These are phyloP conservation scores for Marchantia paleacea DNA, from an alignment of 225 moss, liverwort and hornwort species.

Conservation along the genomic window DNA sequence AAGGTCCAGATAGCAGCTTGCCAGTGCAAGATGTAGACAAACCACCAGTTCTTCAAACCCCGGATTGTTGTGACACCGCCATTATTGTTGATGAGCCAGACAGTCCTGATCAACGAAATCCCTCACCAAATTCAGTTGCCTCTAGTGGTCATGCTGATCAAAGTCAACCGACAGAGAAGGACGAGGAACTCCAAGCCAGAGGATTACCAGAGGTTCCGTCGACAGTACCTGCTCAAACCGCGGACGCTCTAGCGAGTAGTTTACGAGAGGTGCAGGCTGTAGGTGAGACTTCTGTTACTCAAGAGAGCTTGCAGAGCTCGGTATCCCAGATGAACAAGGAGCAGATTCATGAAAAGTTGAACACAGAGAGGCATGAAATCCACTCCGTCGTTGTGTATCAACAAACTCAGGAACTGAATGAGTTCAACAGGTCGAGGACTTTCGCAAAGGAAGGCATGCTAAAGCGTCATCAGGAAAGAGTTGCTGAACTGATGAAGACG, in stretches of 20 bases:
- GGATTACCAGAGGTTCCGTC: not conserved
- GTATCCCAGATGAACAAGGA: not conserved
- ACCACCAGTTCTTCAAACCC: not conserved
- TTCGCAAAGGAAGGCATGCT: conserved; percentile 1
- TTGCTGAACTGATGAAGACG: not conserved
- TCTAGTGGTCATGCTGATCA: not conserved
- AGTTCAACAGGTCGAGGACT: conserved; percentile 1
- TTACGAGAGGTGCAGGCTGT: not conserved
- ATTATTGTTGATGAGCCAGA: not conserved
- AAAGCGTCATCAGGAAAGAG: conserved; percentile 12
- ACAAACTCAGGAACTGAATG: conserved; percentile 33
- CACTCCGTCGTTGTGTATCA: conserved; percentile 24
- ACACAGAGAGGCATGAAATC: conserved; percentile 24
- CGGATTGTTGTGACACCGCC: not conserved
- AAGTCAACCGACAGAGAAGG: not conserved
- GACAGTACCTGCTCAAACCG: not conserved
- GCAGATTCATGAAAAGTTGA: conserved; percentile 23
- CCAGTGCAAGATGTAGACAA: not conserved
- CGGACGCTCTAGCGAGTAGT: not conserved
- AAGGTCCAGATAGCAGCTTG: not conserved
- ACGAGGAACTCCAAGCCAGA: not conserved
- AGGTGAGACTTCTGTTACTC: not conserved
- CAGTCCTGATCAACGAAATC: not conserved
- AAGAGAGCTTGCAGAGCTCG: not conserved
- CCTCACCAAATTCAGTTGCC: too few relatives aligned